phyloP scores from a whole-genome alignment of 768 basidiomycete genomes.

The Rhodotorula paludigena region DNA sequence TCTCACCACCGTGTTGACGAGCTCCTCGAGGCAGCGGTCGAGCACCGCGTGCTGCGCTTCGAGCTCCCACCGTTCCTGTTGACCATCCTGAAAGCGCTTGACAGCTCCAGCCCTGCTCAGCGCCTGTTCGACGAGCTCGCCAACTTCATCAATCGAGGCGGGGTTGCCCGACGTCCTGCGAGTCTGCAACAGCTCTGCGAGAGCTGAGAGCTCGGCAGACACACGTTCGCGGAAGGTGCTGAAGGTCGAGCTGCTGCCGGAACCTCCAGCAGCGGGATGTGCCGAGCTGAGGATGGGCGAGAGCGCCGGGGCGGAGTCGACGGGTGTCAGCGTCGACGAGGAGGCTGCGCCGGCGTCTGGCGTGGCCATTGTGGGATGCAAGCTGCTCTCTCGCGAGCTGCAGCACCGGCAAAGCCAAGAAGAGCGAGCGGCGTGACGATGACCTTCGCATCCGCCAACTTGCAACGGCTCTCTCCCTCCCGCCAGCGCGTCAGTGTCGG shows the following conservation, averaged over 20 bases:
- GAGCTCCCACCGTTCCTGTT: neutral
- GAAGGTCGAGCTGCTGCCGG: neutral
- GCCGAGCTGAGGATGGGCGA: neutral
- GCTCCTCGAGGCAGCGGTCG: slow-evolving; percentile 2
- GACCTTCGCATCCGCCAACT: too few relatives aligned
- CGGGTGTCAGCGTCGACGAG: neutral
- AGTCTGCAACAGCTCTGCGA: neutral
- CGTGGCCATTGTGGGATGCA: neutral
- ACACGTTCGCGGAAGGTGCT: neutral
- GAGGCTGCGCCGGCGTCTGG: neutral
- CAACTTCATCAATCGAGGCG: neutral
- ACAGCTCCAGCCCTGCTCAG: neutral
- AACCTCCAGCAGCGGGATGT: neutral
- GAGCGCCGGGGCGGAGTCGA: neutral
- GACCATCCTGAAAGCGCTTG: too few relatives aligned
- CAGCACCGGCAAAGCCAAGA: too few relatives aligned
- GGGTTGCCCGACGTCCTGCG: neutral
- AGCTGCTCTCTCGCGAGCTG: too few relatives aligned
- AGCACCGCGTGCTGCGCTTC: neutral
- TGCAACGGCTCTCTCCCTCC: too few relatives aligned
- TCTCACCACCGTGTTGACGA: slow-evolving; percentile 4
- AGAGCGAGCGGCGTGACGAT: too few relatives aligned
- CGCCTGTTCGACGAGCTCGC: neutral
- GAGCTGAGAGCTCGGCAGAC: neutral
- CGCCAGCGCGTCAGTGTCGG: too few relatives aligned